phyloP scores from a whole-genome alignment of 176 grass and related monocot genomes.

The Ensete glaucum region DNA sequence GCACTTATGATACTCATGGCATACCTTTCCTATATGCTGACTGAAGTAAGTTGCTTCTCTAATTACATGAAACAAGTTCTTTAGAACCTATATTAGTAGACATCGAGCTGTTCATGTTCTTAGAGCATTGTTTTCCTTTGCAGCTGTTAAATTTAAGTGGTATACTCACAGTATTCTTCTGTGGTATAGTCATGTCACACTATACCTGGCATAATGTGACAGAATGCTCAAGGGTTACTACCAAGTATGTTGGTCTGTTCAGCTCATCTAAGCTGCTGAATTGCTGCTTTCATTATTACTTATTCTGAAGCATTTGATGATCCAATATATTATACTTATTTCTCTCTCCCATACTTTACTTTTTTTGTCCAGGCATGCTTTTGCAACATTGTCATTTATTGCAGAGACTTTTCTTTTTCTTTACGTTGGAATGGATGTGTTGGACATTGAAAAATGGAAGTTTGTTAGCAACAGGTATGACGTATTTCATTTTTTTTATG shows the following conservation, averaged over 20 bases:
- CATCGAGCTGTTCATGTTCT: neutral
- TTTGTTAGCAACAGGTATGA: conserved; percentile 70
- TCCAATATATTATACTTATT: neutral
- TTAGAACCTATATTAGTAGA: neutral
- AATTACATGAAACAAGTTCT: conserved; percentile 1
- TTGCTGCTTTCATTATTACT: too few species aligned
- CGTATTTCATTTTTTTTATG: neutral
- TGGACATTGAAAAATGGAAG: conserved; percentile 95
- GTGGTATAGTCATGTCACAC: conserved; percentile 98
- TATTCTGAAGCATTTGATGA: neutral
- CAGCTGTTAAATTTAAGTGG: conserved; percentile 89
- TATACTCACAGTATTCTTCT: conserved; percentile 97
- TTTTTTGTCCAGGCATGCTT: conserved; percentile 57
- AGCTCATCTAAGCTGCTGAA: neutral
- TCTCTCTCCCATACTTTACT: neutral
- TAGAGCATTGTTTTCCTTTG: conserved; percentile 11
- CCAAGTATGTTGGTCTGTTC: conserved; percentile 51
- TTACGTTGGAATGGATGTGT: conserved; percentile 96
- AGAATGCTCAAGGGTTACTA: conserved; percentile 95
- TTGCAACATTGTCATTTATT: conserved; percentile 96
- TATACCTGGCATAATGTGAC: conserved; percentile 99
- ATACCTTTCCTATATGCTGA: conserved; percentile 96
- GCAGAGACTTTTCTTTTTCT: conserved; percentile 91
- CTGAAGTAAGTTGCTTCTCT: conserved; percentile 51
- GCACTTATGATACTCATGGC: conserved; percentile 99